A percentile compares a stretch with the other conserved stretches of the same genome.
Conservation (phyloP, 139 green algal species). For the Chlorella sorokiniana region DNA sequence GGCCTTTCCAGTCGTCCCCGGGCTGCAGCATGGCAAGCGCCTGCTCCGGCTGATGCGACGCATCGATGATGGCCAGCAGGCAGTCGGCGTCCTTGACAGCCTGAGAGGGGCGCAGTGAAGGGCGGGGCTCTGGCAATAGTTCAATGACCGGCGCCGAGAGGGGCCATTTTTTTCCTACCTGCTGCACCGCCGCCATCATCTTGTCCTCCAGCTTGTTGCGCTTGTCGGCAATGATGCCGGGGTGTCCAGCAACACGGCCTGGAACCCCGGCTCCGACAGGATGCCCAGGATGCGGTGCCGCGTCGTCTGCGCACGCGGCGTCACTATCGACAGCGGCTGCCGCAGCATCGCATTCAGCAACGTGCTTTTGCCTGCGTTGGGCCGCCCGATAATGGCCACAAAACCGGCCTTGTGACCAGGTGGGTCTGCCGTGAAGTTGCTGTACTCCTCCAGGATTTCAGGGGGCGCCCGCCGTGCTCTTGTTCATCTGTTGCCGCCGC, state of each 20-base stretch:
- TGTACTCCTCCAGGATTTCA: conserved; percentile 14
- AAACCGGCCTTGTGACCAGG: conserved; percentile 63
- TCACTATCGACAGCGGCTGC: conserved; percentile 95
- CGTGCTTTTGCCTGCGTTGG: conserved; percentile 93
- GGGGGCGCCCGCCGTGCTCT: neutral
- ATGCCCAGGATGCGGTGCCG: conserved; percentile 94
- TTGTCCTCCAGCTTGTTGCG: conserved; percentile 86
- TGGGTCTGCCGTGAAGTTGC: conserved; percentile 23
- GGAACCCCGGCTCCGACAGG: conserved; percentile 48
- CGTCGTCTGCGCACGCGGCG: conserved; percentile 92
- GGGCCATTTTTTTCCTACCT: neutral
- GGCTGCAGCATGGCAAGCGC: conserved; percentile 79
- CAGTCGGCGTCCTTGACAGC: conserved; percentile 81
- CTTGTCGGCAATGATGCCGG: conserved; percentile 77
- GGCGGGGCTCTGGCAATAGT: no score
- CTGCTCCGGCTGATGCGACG: conserved; percentile 49
- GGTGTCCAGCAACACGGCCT: conserved; percentile 94
- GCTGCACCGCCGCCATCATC: conserved; percentile 90
- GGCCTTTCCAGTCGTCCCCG: conserved; percentile 58
- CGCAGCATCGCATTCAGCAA: conserved; percentile 94
- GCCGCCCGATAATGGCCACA: conserved; percentile 85
- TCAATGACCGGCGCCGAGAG: no score
- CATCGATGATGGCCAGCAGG: conserved; percentile 84
- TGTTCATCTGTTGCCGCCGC: neutral
- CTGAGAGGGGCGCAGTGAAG: neutral